Evolutionary conservation across 2,329 filamentous ascomycete species (phyloP).

Genomic region (Colletotrichum aenigma): DNA sequence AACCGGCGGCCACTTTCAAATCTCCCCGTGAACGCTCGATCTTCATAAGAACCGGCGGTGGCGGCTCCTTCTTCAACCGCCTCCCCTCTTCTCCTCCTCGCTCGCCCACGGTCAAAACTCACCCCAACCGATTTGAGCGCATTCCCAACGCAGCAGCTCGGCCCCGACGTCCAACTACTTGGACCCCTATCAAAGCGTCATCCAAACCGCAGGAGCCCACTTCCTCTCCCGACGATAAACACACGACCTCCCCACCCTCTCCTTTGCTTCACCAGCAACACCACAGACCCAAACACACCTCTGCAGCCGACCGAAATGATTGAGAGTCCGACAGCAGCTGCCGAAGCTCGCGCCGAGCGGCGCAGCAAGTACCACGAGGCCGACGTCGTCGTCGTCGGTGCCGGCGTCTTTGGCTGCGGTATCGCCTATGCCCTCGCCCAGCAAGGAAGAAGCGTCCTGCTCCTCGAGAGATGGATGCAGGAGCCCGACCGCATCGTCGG

Average conservation of each 20-base stretch:
- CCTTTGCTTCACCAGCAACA: slow-evolving; percentile 8
- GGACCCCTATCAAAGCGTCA: neutral
- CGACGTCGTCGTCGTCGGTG: slow-evolving; percentile 91
- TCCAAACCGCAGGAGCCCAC: neutral
- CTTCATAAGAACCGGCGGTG: neutral
- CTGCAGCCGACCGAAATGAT: slow-evolving; percentile 24
- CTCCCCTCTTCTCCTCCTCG: neutral
- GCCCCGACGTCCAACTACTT: neutral
- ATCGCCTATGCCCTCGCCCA: slow-evolving; percentile 83
- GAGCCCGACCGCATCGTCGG: slow-evolving; percentile 96
- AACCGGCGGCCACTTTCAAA: neutral
- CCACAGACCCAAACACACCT: neutral
- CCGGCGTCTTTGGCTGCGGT: slow-evolving; percentile 88
- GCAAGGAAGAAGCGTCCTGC: slow-evolving; percentile 87
- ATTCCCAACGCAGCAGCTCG: slow-evolving; percentile 4
- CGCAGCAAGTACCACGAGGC: slow-evolving; percentile 64
- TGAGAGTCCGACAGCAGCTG: slow-evolving; percentile 35
- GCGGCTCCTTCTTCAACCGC: neutral
- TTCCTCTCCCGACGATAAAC: neutral
- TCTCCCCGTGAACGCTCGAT: neutral
- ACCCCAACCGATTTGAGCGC: neutral
- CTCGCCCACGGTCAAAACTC: neutral
- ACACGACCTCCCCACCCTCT: neutral
- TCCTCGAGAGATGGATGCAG: slow-evolving; percentile 87
- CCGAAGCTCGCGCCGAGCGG: slow-evolving; percentile 48